Evolutionary conservation across 306 rosid genomes (phyloP), one percentile per base, ranked within the genome.

Genomic region (Vicia sativa): DNA sequence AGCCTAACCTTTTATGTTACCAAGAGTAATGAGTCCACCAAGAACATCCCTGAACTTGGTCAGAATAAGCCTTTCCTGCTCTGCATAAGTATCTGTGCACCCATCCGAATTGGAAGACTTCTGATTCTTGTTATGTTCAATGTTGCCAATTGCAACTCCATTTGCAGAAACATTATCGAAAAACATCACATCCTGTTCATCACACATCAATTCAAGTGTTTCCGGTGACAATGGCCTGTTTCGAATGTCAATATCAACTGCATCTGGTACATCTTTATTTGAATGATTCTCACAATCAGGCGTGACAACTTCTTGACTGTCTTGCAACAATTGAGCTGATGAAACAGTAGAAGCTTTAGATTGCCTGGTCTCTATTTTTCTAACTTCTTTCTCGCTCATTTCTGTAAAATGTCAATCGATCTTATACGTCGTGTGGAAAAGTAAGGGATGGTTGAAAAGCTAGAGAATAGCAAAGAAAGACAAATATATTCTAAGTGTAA

Each of bases 201-300:
- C 85, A 80, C 96, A 89, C 96, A 85, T 80, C 80, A 87, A 82
- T 44, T 90, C 86, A 43, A 81, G 84, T 12, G 96, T 87, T 74
- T 80, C 89, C 7, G 96, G 96, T 37, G 96, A 89, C 73, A 81
- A 23, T 49, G 87, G 90, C 77, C 78, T 65, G 50, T 74, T 71
- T 63, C 64, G 62, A 66, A 68, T 69, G 68, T 60, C 77, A 25
- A 42, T 63, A 77, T 77, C 79, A 67, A 64, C 73, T 73, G 74
- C 82, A 75, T 70, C 74, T 44, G 80, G 68, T 63, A 70, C 82
- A 68, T 79, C 82, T 59, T 50, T 73, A 46, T 69, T 74, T 66
- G 65, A 29, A 19, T 7, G 55, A 70, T 62, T 65, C 59, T 71
- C 78, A 69, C 41, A 59, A 50, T 14, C 61, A 63, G 77, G 61